A percentile compares a stretch with the other conserved stretches of the same genome.
Conservation (phyloP, 495 filamentous ascomycete species). For the Chaetomium cochliodes region DNA sequence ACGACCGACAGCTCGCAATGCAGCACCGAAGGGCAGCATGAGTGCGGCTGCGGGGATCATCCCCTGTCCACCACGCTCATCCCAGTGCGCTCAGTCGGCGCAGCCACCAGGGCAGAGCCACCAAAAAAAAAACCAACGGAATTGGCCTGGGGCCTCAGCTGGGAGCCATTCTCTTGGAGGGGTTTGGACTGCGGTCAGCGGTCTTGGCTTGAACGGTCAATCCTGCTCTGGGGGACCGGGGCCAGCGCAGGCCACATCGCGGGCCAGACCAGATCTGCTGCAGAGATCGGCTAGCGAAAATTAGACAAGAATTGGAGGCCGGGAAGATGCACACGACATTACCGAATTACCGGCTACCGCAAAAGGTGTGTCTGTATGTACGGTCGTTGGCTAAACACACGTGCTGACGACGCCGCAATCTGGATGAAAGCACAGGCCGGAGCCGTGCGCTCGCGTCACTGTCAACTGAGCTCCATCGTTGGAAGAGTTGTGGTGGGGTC, state of each 20-base stretch:
- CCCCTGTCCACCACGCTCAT: not conserved
- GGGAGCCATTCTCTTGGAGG: not conserved
- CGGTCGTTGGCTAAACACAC: conserved; percentile 22
- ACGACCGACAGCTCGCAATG: conserved; percentile 16
- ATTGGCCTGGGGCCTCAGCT: not conserved
- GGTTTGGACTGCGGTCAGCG: not conserved
- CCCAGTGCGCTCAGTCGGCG: conserved; percentile 2
- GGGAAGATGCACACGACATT: not conserved
- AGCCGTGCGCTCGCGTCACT: conserved; percentile 3
- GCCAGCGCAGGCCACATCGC: not conserved
- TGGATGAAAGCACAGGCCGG: conserved; percentile 28
- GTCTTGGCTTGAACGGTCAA: conserved; percentile 11
- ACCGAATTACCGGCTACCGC: not conserved
- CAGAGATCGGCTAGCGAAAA: not conserved
- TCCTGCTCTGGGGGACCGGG: conserved; percentile 8
- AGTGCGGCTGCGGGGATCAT: conserved; percentile 14
- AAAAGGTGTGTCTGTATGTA: not conserved
- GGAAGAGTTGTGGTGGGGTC: not conserved
- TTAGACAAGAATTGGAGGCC: not conserved
- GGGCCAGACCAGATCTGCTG: not conserved
- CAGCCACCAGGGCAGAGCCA: conserved; percentile 2
- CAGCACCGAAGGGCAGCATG: conserved; percentile 12
- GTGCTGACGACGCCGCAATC: conserved; percentile 32
- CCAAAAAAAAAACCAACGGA: not conserved
- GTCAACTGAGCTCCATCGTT: not conserved